Evolutionary conservation across 495 filamentous ascomycete genomes (phyloP).

Genomic region (Daldinia grandis): DNA sequence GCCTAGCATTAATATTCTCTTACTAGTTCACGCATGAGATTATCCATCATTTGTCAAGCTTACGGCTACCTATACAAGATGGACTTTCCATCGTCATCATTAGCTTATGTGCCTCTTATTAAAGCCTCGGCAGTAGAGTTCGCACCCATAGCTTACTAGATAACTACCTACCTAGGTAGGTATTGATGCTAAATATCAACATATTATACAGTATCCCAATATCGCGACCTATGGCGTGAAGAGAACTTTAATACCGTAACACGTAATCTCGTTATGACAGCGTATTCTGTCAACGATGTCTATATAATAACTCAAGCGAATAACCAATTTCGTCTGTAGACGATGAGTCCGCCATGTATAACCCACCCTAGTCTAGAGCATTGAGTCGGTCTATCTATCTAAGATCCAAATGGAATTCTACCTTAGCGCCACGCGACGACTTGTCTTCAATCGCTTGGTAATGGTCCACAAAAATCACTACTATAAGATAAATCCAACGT

Average conservation of each 20-base stretch:
- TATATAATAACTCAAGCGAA: slow-evolving; percentile 1
- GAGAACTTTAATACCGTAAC: not conserved
- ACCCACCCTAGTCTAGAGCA: slow-evolving; percentile 10
- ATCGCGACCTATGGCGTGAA: not conserved
- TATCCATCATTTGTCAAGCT: not conserved
- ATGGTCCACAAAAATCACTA: not conserved
- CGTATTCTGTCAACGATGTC: not conserved
- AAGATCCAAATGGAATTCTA: slow-evolving; percentile 5
- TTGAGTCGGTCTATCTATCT: slow-evolving; percentile 16
- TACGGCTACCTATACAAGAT: not conserved
- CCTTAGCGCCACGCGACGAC: slow-evolving; percentile 33
- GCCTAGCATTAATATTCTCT: not conserved
- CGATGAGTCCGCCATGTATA: slow-evolving; percentile 36
- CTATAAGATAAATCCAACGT: not conserved
- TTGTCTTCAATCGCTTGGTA: not conserved
- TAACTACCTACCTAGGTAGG: not conserved
- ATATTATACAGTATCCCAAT: not conserved
- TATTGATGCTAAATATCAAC: not conserved
- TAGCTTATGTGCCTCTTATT: not conserved
- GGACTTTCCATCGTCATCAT: not conserved
- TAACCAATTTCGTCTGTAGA: slow-evolving; percentile 23
- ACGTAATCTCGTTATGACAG: not conserved
- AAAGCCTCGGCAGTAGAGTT: not conserved
- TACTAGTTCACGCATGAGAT: not conserved
- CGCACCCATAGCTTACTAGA: not conserved